Conservation (phyloP, 176 grass and related monocot genomes). For the Eleusine coracana region DNA sequence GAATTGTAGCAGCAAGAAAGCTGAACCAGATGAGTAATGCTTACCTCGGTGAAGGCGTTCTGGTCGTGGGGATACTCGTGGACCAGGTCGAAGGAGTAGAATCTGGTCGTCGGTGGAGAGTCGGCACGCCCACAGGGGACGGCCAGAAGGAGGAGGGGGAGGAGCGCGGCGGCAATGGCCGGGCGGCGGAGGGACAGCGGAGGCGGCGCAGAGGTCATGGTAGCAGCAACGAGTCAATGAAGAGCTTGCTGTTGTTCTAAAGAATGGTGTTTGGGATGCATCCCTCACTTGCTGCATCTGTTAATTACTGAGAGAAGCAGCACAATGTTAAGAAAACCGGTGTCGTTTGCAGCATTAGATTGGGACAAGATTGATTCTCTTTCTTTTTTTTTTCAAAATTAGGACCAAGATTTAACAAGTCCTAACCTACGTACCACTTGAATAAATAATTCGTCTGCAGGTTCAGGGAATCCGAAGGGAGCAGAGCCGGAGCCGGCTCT, state of each 20-base stretch:
- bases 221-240: background rate
- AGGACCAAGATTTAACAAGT: too few species aligned
- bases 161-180: slow-evolving; percentile 10
- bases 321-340: background rate
- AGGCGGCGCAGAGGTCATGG: background rate
- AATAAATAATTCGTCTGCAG: background rate
- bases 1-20: background rate
- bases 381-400: too few species aligned
- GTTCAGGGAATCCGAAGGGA: background rate
- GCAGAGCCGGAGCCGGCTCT: background rate
- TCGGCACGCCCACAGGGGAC: slow-evolving; percentile 15
- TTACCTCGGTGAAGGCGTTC: slow-evolving; percentile 79
- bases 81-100: slow-evolving; percentile 78
- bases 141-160: slow-evolving; percentile 15
- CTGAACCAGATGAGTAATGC: background rate
- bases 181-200: slow-evolving; percentile 2
- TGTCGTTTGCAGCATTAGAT: background rate
- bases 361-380: background rate
- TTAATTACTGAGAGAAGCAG: background rate
- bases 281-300: background rate
- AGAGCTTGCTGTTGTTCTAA: background rate
- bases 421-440: background rate
- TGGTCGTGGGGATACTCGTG: slow-evolving; percentile 88
- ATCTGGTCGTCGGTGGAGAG: slow-evolving; percentile 25
- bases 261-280: too few species aligned